Conservation (phyloP, 331 rosid genomes). For the Dryas integrifolia region DNA sequence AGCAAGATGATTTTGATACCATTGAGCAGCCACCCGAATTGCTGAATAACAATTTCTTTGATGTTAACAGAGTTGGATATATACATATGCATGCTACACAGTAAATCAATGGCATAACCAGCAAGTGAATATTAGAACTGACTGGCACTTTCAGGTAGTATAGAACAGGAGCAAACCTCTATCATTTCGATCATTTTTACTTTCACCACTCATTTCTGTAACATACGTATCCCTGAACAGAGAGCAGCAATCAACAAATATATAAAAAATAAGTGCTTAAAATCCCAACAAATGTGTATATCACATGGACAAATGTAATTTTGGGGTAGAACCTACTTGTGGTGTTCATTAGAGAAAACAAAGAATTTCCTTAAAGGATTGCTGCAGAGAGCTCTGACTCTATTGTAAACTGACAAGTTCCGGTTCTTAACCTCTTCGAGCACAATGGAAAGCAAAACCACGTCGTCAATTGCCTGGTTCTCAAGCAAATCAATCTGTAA, state of each 20-base stretch:
- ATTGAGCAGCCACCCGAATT: constrained; percentile 86
- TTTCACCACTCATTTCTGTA: constrained; percentile 82
- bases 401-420: constrained; percentile 69
- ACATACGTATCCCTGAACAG: constrained; percentile 79
- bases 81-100: neutral
- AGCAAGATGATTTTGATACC: constrained; percentile 97
- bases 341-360: constrained; percentile 91
- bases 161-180: constrained; percentile 61
- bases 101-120: neutral
- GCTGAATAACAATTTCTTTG: constrained; percentile 52
- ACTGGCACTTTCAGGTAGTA: neutral
- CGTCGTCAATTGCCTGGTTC: constrained; percentile 77
- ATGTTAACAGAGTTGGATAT: constrained; percentile 27
- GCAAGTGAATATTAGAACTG: neutral
- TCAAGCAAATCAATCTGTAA: constrained; percentile 93
- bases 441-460: constrained; percentile 79
- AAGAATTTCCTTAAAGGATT: constrained; percentile 61
- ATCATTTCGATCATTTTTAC: constrained; percentile 90
- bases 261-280: neutral
- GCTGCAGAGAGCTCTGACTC: constrained; percentile 70
- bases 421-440: constrained; percentile 85
- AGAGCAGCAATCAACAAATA: constrained; percentile 6
- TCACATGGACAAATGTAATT: neutral
- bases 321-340: constrained; percentile 46
- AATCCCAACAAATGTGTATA: neutral